phyloP scores from a whole-genome alignment of 129 eudicot species.

The Tanacetum coccineum region DNA sequence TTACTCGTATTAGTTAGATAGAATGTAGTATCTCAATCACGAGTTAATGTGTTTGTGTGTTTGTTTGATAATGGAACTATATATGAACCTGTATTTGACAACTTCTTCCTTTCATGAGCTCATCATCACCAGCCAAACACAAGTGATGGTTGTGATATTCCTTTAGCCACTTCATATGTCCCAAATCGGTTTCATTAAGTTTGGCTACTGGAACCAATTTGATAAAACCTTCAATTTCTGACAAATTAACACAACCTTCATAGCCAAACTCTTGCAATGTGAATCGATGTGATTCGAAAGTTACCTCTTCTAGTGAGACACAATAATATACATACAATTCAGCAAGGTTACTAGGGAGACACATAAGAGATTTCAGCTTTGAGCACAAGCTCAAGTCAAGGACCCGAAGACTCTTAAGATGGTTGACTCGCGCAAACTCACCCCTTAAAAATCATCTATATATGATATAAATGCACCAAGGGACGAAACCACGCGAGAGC shows the following conservation, averaged over 20 bases:
- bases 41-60: background rate
- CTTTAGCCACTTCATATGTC: conserved; percentile 32
- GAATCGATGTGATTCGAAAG: conserved; percentile 14
- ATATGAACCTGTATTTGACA: conserved; percentile 21
- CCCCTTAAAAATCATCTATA: too few species aligned
- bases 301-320: conserved; percentile 17
- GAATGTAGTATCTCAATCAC: background rate
- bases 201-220: conserved; percentile 22
- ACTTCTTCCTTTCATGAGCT: conserved; percentile 22
- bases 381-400: conserved; percentile 23
- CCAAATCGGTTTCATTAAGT: conserved; percentile 23
- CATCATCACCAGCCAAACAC: conserved; percentile 23
- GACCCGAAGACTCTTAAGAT: conserved; percentile 22
- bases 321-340: conserved; percentile 25
- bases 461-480: too few species aligned
- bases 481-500: too few species aligned
- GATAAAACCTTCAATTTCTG: conserved; percentile 31
- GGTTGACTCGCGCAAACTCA: too few species aligned
- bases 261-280: conserved; percentile 32
- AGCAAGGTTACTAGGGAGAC: conserved; percentile 24
- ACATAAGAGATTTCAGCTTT: conserved; percentile 8
- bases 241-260: conserved; percentile 18
- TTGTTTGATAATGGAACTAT: background rate
- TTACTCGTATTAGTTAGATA: background rate
- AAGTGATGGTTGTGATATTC: conserved; percentile 20